phyloP scores from a whole-genome alignment of 2,329 filamentous ascomycete species.

The Coleophoma crateriformis region DNA sequence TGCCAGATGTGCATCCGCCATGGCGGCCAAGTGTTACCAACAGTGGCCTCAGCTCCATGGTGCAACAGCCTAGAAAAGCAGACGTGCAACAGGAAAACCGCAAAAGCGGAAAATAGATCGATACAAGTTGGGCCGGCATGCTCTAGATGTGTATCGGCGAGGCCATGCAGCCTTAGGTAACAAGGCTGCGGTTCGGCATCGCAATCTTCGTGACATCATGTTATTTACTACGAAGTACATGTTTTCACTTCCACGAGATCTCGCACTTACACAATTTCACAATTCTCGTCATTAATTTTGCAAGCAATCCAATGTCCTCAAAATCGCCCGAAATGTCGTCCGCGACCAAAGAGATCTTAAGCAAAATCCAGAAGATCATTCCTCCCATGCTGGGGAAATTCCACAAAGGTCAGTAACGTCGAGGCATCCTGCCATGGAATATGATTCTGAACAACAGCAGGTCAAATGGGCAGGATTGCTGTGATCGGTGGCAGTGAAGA shows the following conservation, averaged over 20 bases:
- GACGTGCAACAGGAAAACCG: too few species aligned
- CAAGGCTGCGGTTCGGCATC: too few species aligned
- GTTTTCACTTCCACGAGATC: background rate
- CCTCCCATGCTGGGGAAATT: slow-evolving; percentile 94
- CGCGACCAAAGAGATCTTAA: slow-evolving; percentile 68
- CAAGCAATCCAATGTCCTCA: slow-evolving; percentile 17
- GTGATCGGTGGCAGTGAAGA: slow-evolving; percentile 95
- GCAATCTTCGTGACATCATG: background rate
- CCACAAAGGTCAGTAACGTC: slow-evolving; percentile 70
- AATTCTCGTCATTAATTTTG: background rate
- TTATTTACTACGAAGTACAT: background rate
- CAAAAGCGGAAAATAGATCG: too few species aligned
- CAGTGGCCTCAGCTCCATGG: too few species aligned
- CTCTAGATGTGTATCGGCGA: too few species aligned
- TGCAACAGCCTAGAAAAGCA: too few species aligned
- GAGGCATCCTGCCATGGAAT: background rate
- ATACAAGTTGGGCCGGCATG: too few species aligned
- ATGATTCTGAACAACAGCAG: slow-evolving; percentile 38
- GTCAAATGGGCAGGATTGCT: slow-evolving; percentile 84
- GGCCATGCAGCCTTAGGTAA: too few species aligned
- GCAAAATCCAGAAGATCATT: slow-evolving; percentile 81
- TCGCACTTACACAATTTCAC: too few species aligned
- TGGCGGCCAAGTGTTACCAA: too few species aligned
- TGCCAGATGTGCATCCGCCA: too few species aligned
- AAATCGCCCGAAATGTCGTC: slow-evolving; percentile 50